A percentile compares a stretch with the other conserved stretches of the same genome.
Evolutionary conservation across 2,329 filamentous ascomycete species (phyloP).

Genomic region (Aspergillus alliaceus): DNA sequence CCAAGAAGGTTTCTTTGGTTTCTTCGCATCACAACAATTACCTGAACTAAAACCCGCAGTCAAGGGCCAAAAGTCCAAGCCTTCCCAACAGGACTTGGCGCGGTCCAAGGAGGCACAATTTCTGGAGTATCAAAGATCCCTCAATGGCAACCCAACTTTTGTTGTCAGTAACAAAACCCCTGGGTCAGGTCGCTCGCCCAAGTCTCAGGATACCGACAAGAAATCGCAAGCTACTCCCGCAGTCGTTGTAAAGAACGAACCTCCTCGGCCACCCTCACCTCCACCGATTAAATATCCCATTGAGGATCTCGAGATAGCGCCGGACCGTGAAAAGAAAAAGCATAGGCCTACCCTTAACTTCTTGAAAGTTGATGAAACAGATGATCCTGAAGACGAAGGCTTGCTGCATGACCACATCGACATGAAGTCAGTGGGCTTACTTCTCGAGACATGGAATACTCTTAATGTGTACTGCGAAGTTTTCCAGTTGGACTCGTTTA

Average conservation of each 20-base stretch:
- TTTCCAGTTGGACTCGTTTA: conserved; percentile 93
- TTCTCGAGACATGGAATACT: conserved; percentile 94
- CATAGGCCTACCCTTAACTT: conserved; percentile 77
- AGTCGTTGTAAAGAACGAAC: conserved; percentile 48
- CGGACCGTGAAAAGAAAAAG: conserved; percentile 60
- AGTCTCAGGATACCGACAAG: conserved; percentile 34
- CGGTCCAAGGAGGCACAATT: conserved; percentile 48
- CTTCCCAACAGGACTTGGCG: conserved; percentile 46
- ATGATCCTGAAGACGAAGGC: conserved; percentile 49
- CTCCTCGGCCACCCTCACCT: conserved; percentile 62
- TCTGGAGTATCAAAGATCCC: conserved; percentile 49
- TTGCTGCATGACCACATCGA: conserved; percentile 56
- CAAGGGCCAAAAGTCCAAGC: conserved; percentile 67
- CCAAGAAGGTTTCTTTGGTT: conserved; percentile 52
- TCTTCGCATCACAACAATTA: conserved; percentile 56
- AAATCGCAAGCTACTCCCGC: conserved; percentile 33
- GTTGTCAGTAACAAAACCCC: conserved; percentile 29
- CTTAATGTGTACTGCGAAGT: conserved; percentile 98
- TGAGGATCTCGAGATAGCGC: conserved; percentile 82
- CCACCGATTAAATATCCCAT: conserved; percentile 90
- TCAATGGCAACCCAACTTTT: conserved; percentile 47
- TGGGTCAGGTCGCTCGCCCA: conserved; percentile 31
- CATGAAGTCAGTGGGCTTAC: conserved; percentile 79
- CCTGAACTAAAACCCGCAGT: conserved; percentile 72
- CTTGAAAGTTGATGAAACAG: conserved; percentile 65